phyloP scores from a whole-genome alignment of 2,329 filamentous ascomycete species.

The Diaporthe caulivora region DNA sequence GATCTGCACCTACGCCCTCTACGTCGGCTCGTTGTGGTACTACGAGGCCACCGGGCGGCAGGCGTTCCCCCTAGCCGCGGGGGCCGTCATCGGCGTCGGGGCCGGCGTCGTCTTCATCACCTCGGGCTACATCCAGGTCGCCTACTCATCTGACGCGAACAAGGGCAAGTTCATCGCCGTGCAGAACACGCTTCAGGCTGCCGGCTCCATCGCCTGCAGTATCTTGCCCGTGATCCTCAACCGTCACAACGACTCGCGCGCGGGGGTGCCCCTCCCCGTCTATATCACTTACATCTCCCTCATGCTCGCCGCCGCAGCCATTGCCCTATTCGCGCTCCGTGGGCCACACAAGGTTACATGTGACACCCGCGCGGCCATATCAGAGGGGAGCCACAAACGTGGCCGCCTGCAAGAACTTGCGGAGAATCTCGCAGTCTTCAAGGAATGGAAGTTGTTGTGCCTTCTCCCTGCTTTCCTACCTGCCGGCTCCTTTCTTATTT shows the following conservation, averaged over 20 bases:
- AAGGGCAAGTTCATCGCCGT: conserved; percentile 9
- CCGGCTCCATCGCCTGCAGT: neutral
- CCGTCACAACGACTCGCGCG: neutral
- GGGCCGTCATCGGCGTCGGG: neutral
- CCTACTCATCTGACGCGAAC: neutral
- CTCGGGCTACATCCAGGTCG: neutral
- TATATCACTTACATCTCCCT: neutral
- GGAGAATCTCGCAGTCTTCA: neutral
- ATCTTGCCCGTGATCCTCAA: conserved; percentile 1
- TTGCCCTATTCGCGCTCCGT: neutral
- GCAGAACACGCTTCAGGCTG: neutral
- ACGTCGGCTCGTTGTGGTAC: conserved; percentile 10
- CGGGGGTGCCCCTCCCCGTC: neutral
- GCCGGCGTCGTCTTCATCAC: neutral
- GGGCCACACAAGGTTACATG: neutral
- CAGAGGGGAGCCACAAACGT: neutral
- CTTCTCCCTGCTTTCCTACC: conserved; percentile 10
- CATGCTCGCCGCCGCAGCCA: neutral
- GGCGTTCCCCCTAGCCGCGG: conserved; percentile 13
- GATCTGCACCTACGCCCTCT: conserved; percentile 12
- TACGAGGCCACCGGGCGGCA: conserved; percentile 17
- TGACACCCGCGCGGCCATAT: neutral
- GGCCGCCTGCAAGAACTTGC: neutral
- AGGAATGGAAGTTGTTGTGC: neutral
- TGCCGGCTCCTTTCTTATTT: conserved; percentile 1